Conservation (phyloP, 176 grass and related monocot species). For the Oropetium thomaeum region DNA sequence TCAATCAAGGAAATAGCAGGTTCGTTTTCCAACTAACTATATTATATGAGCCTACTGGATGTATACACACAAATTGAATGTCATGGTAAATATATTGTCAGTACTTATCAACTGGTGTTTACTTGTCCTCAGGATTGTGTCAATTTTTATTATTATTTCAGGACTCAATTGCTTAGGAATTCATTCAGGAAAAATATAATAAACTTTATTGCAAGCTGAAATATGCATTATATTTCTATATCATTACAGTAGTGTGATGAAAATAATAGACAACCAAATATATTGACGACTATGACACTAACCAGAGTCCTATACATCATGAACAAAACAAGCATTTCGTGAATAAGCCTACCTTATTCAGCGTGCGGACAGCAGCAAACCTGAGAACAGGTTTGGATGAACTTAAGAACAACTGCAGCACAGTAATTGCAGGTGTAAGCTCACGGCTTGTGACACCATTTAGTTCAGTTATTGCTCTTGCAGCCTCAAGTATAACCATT, state of each 20-base stretch:
- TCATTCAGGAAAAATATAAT: not conserved
- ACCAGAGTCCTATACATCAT: not conserved
- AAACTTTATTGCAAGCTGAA: not conserved
- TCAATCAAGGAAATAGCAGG: conserved; percentile 16
- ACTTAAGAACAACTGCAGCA: conserved; percentile 97
- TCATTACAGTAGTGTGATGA: not conserved
- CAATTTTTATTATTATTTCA: not conserved
- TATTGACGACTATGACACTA: not conserved
- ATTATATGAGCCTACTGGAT: not conserved
- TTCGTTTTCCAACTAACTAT: not conserved
- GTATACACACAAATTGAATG: conserved; percentile 1
- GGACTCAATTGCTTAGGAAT: not conserved
- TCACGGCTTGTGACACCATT: conserved; percentile 92
- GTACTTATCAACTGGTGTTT: not conserved
- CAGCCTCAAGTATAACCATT: conserved; percentile 98
- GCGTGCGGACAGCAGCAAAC: conserved; percentile 91
- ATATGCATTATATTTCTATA: not conserved
- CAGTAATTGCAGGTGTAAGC: conserved; percentile 94
- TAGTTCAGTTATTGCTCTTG: conserved; percentile 93
- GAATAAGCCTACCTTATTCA: conserved; percentile 70
- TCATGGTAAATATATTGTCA: not conserved
- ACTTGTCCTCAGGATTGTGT: not conserved
- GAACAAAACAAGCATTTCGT: not conserved
- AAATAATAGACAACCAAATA: not conserved
- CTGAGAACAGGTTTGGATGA: conserved; percentile 98